Evolutionary conservation across 805 yeast species (phyloP).

Genomic region (Ogataea trehalophila): DNA sequence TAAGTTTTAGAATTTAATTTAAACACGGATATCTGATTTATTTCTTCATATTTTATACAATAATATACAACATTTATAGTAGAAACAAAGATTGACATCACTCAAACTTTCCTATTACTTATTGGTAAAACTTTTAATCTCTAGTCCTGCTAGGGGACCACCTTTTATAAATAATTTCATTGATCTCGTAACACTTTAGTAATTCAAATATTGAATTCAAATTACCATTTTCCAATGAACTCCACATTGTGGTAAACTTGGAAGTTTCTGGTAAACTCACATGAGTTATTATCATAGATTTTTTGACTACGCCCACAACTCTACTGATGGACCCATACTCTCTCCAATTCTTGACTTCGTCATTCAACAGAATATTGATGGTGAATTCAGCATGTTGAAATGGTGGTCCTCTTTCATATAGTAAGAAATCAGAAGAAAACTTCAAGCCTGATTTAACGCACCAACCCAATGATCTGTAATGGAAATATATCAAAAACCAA

Average conservation of each 20-base stretch:
- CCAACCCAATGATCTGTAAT: constrained; percentile 89
- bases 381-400: constrained; percentile 92
- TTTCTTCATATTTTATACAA: too few relatives aligned
- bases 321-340: constrained; percentile 70
- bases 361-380: constrained; percentile 27
- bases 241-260: constrained; percentile 22
- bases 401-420: constrained; percentile 92
- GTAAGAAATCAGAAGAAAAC: constrained; percentile 80
- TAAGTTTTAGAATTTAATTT: too few relatives aligned
- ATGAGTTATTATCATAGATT: constrained; percentile 64
- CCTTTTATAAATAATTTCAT: constrained; percentile 67
- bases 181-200: constrained; percentile 44
- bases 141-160: constrained; percentile 86
- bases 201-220: constrained; percentile 24
- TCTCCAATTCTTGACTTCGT: constrained; percentile 32
- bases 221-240: constrained; percentile 7
- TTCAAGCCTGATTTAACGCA: constrained; percentile 89
- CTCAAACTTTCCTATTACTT: not conserved
- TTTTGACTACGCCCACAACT: constrained; percentile 83
- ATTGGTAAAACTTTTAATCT: constrained; percentile 40
- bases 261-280: constrained; percentile 50
- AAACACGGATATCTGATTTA: too few relatives aligned
- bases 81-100: not conserved
- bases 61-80: too few relatives aligned
- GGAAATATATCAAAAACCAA: constrained; percentile 74